phyloP scores from a whole-genome alignment of 805 yeast species.

The Teunomyces kruisii region DNA sequence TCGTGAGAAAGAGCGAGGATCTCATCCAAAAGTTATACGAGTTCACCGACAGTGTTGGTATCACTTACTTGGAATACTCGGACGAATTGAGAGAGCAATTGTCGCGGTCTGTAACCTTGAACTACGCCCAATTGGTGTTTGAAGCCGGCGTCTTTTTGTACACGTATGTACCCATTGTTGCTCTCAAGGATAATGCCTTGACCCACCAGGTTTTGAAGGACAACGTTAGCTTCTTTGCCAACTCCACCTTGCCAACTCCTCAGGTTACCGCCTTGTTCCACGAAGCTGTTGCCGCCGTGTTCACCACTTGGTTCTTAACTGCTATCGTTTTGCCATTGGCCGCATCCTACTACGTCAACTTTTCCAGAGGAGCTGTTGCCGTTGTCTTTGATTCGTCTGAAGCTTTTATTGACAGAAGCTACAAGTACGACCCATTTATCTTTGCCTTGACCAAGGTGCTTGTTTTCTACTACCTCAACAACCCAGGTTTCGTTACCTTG shows the following conservation, averaged over 20 bases:
- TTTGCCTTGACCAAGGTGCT: constrained; percentile 44
- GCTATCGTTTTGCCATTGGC: constrained; percentile 43
- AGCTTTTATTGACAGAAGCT: constrained; percentile 32
- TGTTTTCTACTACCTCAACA: constrained; percentile 38
- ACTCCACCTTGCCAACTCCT: constrained; percentile 25
- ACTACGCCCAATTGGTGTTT: constrained; percentile 27
- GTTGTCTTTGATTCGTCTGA: constrained; percentile 35
- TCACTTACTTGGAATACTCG: constrained; percentile 33
- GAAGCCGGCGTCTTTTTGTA: constrained; percentile 34
- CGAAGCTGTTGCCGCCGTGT: constrained; percentile 20
- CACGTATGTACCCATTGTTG: constrained; percentile 34
- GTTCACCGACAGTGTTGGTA: constrained; percentile 35
- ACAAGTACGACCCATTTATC: constrained; percentile 53
- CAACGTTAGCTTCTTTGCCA: constrained; percentile 23
- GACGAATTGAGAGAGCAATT: constrained; percentile 41
- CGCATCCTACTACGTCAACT: constrained; percentile 52
- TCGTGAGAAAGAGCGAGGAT: constrained; percentile 29
- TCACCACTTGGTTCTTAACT: constrained; percentile 44
- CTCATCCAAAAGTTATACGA: constrained; percentile 24
- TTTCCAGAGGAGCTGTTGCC: constrained; percentile 38
- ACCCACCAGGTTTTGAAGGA: constrained; percentile 38
- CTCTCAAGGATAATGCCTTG: constrained; percentile 33
- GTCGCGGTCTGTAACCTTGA: constrained; percentile 36
- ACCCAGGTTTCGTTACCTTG: constrained; percentile 29
- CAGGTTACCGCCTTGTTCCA: constrained; percentile 36